Base-by-base conservation (phyloP, 1,139 yeast genomes). In the Debaryomycetaceae sp. region DNA sequence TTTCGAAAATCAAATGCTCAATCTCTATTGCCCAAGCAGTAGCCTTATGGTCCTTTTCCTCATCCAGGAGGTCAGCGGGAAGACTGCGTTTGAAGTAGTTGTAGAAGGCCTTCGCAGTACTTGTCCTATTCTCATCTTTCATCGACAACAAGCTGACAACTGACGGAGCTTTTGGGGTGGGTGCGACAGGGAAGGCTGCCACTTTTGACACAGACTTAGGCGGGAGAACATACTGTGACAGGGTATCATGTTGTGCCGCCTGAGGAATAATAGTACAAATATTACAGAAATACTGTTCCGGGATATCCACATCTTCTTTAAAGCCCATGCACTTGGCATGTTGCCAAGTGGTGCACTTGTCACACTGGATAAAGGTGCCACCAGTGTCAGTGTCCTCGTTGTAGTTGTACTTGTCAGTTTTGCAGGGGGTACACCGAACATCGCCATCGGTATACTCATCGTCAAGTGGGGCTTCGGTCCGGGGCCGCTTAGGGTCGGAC, bases 291-390 rank as follows among this genome's bases (percentile, higher is more conserved):
- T 62, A 61, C 14, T 38, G 30, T 5, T 55, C 46, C 3, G 67
- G 65, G 15, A 60, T 55, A 7, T 38, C 33, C 28, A 41, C 45
- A 5, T 41, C 33, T 6, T 41, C 30, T 25, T 33, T 43, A 27
- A 66, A 75, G 27, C 81, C 69, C 69, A 81, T 69, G 51, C 95
- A 85, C 32, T 53, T 59, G 22, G 77, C 72, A 49, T 85, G 95
- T 47, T 85, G 95, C 95, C 95, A 85, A 10, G 85, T 74, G 31
- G 66, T 53, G 49, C 95, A 85, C 15, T 55, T 45, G 32, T 80
- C 94, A 53, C 95, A 85, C 45, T 79, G 82, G 21, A 80, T 73
- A 87, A 82, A 80, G 22, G 68, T 63, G 5, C 81, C 75, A 15
- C 68, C 63, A 14, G 62, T 60, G 36, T 77, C 86, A 4, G 65